Evolutionary conservation across 176 grass and related monocot genomes (phyloP), one percentile per base, ranked within the genome.

Genomic region (Aegilops tauschii): DNA sequence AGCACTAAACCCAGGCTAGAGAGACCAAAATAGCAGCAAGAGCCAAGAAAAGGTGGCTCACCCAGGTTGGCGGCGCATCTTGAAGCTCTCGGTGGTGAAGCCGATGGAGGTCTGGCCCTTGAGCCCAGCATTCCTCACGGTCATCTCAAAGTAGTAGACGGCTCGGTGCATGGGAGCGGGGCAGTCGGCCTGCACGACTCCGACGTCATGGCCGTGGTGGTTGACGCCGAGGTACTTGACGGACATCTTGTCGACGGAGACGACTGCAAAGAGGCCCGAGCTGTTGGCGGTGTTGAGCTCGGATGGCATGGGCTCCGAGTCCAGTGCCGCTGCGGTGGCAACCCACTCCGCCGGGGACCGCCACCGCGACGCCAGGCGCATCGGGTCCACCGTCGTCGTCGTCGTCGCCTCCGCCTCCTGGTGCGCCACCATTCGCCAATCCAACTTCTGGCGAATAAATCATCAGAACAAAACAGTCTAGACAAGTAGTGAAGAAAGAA

Each of bases 91-190:
- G 2, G 6, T 76, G n/a, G 97, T 97, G 90, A 94, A 99, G 5
- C 97, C 97, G 28, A 99, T 97, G 20, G 97, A 84, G 40, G 79
- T 77, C 68, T 93, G 92, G 13, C 92, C 94, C 90, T 91, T 97
- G 32, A 68, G 14, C 6, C 97, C 97, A 2, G 89, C 89, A 69
- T 94, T 93, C 80, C 80, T 97, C 52, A 99, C 94, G 7, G 42
- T 77, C 97, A 99, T 94, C 91, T 99, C 97, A 52, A 99, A 99
- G 78, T 94, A 97, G 83, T 99, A 99, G 12, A 84, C 92, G 2
- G 79, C 34, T 23, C 90, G 88, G 86, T 44, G 91, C 49, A 91
- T 93, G 21, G 97, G 97, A 30, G 89, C 94, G 14, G 90, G 97
- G 50, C 79, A 76, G 88, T 99, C 69, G 31, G 94, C 94, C 84